Base-by-base conservation (phyloP, 805 yeast genomes). In the Candida khao-thaluensis region DNA sequence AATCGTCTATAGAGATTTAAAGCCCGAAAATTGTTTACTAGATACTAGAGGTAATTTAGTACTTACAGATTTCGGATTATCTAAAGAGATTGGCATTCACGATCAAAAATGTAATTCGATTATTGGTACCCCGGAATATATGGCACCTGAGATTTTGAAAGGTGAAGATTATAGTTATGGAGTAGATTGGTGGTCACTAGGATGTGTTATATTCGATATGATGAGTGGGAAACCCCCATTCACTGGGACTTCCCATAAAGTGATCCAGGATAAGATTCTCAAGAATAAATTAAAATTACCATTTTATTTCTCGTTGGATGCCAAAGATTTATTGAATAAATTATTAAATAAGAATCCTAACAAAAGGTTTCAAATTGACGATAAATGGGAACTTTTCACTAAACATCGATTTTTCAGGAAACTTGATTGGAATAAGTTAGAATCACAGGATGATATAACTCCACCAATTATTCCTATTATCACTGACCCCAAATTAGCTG, bases 161-260 rank as follows among this genome's bases (percentile, higher is more conserved):
- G 72, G 72, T 4, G 69, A 68, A 16, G 51, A 56, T 4, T 69
- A 69, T 42, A 70, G 60, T 36, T 69, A 62, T 45, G 52, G 62
- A 1, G 74, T 69, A 3, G 74, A 69, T 48, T 69, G 74, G 74
- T 69, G 74, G 74, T 67, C 71, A 27, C 51, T 69, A 38, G 74
- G 74, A 2, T 66, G 72, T 40, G 73, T 69, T 10, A 59, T 68
- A 1, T 69, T 46, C 49, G 74, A 69, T 48, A 54, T 69, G 56
- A 54, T 69, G 50, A 66, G 71, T 8, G 74, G 74, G 0, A 59
- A 66, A 15, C 72, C 74, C 2, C 74, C 74, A 10, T 69, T 66
- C 41, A 66, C 72, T 2, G 74, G 73, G 3, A 65, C 59, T 38
- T 58, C 63, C 29, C 64, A 64, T 43, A 59, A 65, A 47, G 55